phyloP scores from a whole-genome alignment of 2,329 filamentous ascomycete genomes.

The Cercospora sp. region DNA sequence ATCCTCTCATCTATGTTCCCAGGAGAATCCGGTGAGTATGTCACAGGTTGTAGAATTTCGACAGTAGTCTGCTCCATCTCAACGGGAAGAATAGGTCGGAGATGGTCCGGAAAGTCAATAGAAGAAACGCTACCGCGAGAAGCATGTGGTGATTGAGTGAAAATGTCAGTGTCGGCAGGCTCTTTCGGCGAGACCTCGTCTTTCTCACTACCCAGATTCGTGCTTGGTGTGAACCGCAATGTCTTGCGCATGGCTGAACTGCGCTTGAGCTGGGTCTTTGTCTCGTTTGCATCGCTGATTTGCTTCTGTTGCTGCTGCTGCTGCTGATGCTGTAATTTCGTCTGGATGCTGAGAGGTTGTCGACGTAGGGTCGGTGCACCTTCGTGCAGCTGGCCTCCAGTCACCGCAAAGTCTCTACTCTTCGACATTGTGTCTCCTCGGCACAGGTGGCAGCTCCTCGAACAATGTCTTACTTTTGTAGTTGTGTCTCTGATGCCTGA shows the following conservation, averaged over 20 bases:
- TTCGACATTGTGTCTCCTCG: not conserved
- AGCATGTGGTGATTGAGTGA: constrained; percentile 24
- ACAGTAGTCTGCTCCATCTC: not conserved
- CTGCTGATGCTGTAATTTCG: not conserved
- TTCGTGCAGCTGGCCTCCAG: constrained; percentile 1
- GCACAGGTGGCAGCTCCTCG: constrained; percentile 5
- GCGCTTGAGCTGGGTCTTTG: constrained; percentile 16
- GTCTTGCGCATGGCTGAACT: constrained; percentile 10
- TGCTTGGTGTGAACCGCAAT: constrained; percentile 23
- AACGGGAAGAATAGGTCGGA: not conserved
- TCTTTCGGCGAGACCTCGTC: constrained; percentile 4
- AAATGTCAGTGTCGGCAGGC: constrained; percentile 20
- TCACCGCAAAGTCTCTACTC: constrained; percentile 13
- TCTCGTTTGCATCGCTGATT: constrained; percentile 12
- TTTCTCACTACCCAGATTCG: constrained; percentile 10
- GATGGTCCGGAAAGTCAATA: constrained; percentile 12
- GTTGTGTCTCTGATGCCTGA: constrained; percentile 18
- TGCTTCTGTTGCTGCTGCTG: not conserved
- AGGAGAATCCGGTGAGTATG: constrained; percentile 15
- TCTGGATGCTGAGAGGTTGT: not conserved
- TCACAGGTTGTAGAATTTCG: constrained; percentile 17
- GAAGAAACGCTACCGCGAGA: constrained; percentile 18
- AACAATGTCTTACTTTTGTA: constrained; percentile 12
- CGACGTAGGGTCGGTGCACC: not conserved
- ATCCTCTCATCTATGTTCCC: constrained; percentile 2